Percentiles rank a stretch among this genome's conserved stretches.
These are phyloP conservation scores for Neospermospora avenae DNA, from an alignment of 2,329 filamentous ascomycete species.

Conservation along the genomic window DNA sequence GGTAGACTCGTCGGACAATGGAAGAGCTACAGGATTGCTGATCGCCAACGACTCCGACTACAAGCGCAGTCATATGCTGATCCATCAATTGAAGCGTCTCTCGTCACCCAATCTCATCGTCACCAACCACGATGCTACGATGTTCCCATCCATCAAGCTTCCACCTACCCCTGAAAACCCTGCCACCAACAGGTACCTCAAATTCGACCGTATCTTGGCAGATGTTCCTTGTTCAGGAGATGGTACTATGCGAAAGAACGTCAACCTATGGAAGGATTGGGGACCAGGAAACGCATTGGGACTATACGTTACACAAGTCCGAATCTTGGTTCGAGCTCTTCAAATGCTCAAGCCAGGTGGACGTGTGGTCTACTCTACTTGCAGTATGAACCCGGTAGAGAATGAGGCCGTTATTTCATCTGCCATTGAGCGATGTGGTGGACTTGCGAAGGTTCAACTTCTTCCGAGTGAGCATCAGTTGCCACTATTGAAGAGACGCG, in stretches of 20 bases:
- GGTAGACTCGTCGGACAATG: slow-evolving; percentile 67
- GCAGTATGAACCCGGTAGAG: slow-evolving; percentile 97
- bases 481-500: slow-evolving; percentile 69
- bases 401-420: slow-evolving; percentile 89
- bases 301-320: slow-evolving; percentile 79
- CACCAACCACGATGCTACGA: slow-evolving; percentile 95
- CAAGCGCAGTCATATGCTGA: slow-evolving; percentile 93
- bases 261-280: slow-evolving; percentile 95
- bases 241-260: slow-evolving; percentile 90
- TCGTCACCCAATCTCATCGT: slow-evolving; percentile 96
- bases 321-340: slow-evolving; percentile 86
- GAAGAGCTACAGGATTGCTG: slow-evolving; percentile 83
- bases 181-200: slow-evolving; percentile 69
- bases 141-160: slow-evolving; percentile 91
- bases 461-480: slow-evolving; percentile 79
- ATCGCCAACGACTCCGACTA: slow-evolving; percentile 97
- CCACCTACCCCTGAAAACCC: slow-evolving; percentile 56
- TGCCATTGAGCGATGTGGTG: slow-evolving; percentile 88
- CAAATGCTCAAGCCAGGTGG: slow-evolving; percentile 96
- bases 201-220: slow-evolving; percentile 93
- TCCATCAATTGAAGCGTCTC: slow-evolving; percentile 95
- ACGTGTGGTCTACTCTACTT: slow-evolving; percentile 94
- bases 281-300: slow-evolving; percentile 82
- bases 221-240: slow-evolving; percentile 98
- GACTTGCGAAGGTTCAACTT: slow-evolving; percentile 74